Evolutionary conservation across 73 alveolate species (phyloP).

Genomic region (Diophrys appendiculata): DNA sequence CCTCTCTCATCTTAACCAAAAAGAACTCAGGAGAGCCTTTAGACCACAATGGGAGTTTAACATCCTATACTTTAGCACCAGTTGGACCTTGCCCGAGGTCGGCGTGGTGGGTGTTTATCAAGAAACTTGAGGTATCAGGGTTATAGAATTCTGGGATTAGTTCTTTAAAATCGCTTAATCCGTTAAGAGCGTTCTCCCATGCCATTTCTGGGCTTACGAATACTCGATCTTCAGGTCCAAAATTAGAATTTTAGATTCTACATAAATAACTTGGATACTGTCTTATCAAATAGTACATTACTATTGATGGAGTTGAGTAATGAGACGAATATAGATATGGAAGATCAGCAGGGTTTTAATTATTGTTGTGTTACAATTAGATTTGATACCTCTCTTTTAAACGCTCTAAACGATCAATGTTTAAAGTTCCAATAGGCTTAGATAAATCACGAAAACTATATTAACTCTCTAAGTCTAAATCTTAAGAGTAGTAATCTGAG

Average conservation of each 20-base stretch:
- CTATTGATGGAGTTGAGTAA: conserved; percentile 91
- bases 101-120: conserved; percentile 70
- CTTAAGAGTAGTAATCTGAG: conserved; percentile 55
- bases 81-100: conserved; percentile 72
- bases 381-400: conserved; percentile 65
- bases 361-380: conserved; percentile 13
- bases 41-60: conserved; percentile 84
- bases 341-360: conserved; percentile 58
- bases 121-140: conserved; percentile 62
- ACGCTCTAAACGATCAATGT: conserved; percentile 84
- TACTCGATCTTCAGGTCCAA: conserved; percentile 90
- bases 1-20: conserved; percentile 87
- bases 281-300: conserved; percentile 83
- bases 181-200: conserved; percentile 74
- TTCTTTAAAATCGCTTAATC: conserved; percentile 93
- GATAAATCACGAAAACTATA: conserved; percentile 91
- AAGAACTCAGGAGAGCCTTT: conserved; percentile 79
- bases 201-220: conserved; percentile 80
- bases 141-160: conserved; percentile 93
- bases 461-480: conserved; percentile 51
- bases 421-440: conserved; percentile 98
- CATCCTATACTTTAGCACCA: conserved; percentile 78
- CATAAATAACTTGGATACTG: conserved; percentile 83
- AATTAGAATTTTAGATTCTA: conserved; percentile 82
- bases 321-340: conserved; percentile 55